phyloP scores from a whole-genome alignment of 2,329 filamentous ascomycete species.

The Ophiosphaerella korrae region DNA sequence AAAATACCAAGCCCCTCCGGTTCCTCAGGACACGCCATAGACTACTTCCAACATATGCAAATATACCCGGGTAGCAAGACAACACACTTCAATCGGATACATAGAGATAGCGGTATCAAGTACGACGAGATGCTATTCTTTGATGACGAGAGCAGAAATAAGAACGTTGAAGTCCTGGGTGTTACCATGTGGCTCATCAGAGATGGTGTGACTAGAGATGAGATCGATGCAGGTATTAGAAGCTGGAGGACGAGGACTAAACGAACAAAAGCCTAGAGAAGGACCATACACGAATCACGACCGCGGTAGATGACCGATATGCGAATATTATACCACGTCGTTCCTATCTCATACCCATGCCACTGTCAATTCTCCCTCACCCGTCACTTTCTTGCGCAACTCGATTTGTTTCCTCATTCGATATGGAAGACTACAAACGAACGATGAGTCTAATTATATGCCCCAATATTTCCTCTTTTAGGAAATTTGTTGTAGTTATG shows the following conservation, averaged over 20 bases:
- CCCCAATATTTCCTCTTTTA: too few relatives aligned
- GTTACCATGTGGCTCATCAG: conserved; percentile 83
- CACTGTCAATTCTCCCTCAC: too few relatives aligned
- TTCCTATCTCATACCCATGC: too few relatives aligned
- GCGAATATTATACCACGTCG: too few relatives aligned
- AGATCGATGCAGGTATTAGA: conserved; percentile 78
- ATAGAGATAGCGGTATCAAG: conserved; percentile 70
- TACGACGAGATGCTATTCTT: conserved; percentile 94
- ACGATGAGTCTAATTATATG: too few relatives aligned
- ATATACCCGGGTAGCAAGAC: conserved; percentile 80
- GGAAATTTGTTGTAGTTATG: too few relatives aligned
- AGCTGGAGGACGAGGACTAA: conserved; percentile 79
- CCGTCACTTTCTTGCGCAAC: too few relatives aligned
- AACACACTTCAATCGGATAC: conserved; percentile 78
- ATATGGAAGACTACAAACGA: too few relatives aligned
- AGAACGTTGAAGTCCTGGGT: conserved; percentile 78
- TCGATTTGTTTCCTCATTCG: too few relatives aligned
- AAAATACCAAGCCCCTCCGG: conserved; percentile 63
- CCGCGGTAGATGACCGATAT: too few relatives aligned
- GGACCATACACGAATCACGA: not conserved
- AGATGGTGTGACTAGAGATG: conserved; percentile 76
- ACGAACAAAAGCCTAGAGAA: conserved; percentile 32
- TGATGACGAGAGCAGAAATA: conserved; percentile 86
- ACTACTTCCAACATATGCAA: conserved; percentile 63
- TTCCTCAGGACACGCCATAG: conserved; percentile 47